Evolutionary conservation across 495 filamentous ascomycete genomes (phyloP).

Genomic region (Tuber magnatum): DNA sequence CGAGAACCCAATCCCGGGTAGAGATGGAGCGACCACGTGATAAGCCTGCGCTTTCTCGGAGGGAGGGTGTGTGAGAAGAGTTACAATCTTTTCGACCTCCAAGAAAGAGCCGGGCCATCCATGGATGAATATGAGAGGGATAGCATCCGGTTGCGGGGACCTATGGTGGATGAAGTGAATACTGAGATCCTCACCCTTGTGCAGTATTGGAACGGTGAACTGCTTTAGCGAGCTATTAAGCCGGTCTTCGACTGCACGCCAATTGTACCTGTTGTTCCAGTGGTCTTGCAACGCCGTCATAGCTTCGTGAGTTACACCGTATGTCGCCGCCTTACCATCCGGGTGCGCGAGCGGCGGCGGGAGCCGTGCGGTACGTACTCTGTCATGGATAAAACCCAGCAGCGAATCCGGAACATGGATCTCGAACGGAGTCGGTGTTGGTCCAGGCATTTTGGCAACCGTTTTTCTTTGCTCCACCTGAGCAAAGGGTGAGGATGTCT

Average conservation of each 20-base stretch:
- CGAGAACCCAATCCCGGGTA: conserved; percentile 69
- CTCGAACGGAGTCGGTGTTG: conserved; percentile 21
- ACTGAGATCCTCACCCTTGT: conserved; percentile 44
- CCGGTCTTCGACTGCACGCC: conserved; percentile 51
- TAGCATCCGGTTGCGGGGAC: conserved; percentile 46
- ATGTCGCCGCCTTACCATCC: neutral
- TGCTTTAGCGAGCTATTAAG: conserved; percentile 55
- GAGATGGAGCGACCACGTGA: conserved; percentile 61
- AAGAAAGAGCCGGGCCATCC: conserved; percentile 66
- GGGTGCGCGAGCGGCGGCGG: conserved; percentile 9
- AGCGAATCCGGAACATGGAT: conserved; percentile 20
- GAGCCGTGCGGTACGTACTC: conserved; percentile 21
- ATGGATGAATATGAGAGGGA: conserved; percentile 58
- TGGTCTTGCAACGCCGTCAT: conserved; percentile 13
- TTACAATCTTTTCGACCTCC: conserved; percentile 58
- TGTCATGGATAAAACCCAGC: conserved; percentile 18
- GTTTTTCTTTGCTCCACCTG: neutral
- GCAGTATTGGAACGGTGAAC: conserved; percentile 51
- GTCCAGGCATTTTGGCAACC: neutral
- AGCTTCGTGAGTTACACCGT: conserved; percentile 10
- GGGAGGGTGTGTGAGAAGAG: conserved; percentile 49
- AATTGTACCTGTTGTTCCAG: conserved; percentile 46
- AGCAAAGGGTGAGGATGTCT: neutral
- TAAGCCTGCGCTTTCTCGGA: conserved; percentile 51
- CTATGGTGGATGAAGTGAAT: conserved; percentile 55